Conservation (phyloP, 441 rosid genomes). For the Breynia disticha region DNA sequence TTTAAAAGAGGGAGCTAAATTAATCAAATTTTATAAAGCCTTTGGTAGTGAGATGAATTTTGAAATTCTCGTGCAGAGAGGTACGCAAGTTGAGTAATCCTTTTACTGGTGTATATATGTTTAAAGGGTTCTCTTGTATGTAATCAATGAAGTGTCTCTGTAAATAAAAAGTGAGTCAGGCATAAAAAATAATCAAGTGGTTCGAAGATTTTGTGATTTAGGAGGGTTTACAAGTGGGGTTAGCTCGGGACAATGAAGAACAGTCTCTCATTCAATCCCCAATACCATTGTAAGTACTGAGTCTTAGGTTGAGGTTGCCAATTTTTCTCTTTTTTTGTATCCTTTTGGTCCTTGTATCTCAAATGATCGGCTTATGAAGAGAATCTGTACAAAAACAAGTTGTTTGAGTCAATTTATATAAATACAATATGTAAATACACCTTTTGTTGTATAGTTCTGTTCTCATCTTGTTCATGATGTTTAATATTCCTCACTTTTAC, state of each 20-base stretch:
- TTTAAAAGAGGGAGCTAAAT: conserved; percentile 11
- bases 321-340: conserved; percentile 1
- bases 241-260: neutral
- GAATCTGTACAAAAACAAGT: conserved; percentile 26
- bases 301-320: neutral
- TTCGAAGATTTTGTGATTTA: conserved; percentile 2
- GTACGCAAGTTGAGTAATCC: conserved; percentile 7
- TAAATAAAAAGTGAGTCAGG: conserved; percentile 20
- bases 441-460: neutral
- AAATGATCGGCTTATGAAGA: conserved; percentile 15
- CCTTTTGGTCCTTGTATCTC: conserved; percentile 1
- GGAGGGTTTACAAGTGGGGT: neutral
- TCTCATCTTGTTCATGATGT: neutral
- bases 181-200: conserved; percentile 17
- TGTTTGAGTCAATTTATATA: neutral
- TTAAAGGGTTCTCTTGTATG: conserved; percentile 19
- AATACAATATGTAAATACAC: conserved; percentile 13
- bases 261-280: neutral
- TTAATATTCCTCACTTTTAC: too few relatives aligned
- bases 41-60: conserved; percentile 21
- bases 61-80: conserved; percentile 19
- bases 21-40: neutral
- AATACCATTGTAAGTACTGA: conserved; percentile 16
- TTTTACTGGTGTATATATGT: conserved; percentile 32
- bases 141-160: conserved; percentile 24